Evolutionary conservation across 2,329 filamentous ascomycete species (phyloP), one percentile per base, ranked within the genome.

Genomic region (Alternaria rosae): DNA sequence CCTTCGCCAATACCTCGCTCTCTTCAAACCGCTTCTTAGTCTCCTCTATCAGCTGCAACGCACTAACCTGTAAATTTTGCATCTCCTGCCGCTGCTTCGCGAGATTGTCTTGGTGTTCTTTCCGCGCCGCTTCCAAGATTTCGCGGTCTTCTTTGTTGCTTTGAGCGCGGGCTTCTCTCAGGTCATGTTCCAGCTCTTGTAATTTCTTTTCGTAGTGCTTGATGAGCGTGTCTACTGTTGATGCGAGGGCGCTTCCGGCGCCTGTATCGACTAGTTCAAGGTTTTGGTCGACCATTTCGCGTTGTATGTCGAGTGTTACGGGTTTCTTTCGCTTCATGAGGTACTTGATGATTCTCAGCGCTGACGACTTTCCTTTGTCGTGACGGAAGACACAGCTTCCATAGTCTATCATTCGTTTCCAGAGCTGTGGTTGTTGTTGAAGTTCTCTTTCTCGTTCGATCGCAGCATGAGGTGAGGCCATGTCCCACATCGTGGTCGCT

Each of bases 401-500:
- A 3, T 60, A 48, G n/a, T 65, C 58, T 26, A 68, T 61, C 61
- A 68, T 57, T 4, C 12, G 30, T 23, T 61, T 62, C 66, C 66
- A 68, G 1, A 60, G 45, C 8, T 52, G 38, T 21, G 62, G 30
- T 25, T 43, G 13, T n/a, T 47, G n/a, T 28, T 48, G 17, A 5
- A 65, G 20, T 20, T 58, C 47, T 10, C 12, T 21, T 3, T 65
- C 62, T 15, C 62, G 50, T 7, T 38, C 15, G 13, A 44, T 44
- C 13, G 52, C 52, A 4, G 38, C 42, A 15, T 55, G 12, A 6
- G 28, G 8, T 9, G 56, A 17, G 13, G 53, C 13, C 15, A 42
- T 41, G 17, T 41, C 76, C 82, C 82, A 85, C 73, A 80, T 79
- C 17, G 76, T 83, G 1, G 82, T 84, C 4, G 73, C 76, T 7